Conservation (phyloP, 345 rosid genomes). For the Hibiscus tridactylites region DNA sequence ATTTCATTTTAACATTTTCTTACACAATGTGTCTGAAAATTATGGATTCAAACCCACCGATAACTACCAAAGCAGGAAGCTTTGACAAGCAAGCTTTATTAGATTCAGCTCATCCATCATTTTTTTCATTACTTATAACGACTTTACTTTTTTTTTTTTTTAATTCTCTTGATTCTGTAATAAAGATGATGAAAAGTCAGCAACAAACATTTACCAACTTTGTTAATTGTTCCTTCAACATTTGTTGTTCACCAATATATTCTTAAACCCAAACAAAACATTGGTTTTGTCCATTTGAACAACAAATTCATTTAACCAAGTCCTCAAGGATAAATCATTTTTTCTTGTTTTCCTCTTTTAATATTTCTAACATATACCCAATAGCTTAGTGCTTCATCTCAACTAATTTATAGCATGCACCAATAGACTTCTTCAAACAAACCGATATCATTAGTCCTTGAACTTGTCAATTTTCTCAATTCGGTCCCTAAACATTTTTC, state of each 20-base stretch:
- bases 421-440: too few relatives aligned
- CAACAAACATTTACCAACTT: conserved; percentile 45
- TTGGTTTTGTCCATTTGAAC: too few relatives aligned
- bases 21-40: neutral
- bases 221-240: conserved; percentile 16
- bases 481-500: too few relatives aligned
- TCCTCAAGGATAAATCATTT: neutral
- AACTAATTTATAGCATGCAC: too few relatives aligned
- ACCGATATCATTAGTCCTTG: too few relatives aligned
- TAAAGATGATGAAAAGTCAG: conserved; percentile 27
- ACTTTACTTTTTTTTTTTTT: neutral
- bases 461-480: too few relatives aligned
- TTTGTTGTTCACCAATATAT: conserved; percentile 45
- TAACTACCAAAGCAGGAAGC: neutral
- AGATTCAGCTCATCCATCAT: neutral
- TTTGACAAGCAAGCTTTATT: conserved; percentile 15
- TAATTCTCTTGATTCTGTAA: neutral
- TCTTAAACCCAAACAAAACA: too few relatives aligned
- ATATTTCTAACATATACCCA: too few relatives aligned
- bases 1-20: too few relatives aligned
- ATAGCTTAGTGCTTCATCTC: too few relatives aligned
- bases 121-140: neutral
- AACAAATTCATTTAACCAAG: too few relatives aligned
- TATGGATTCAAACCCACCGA: neutral
- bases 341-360: neutral